Percentiles rank a stretch among this genome's conserved stretches.
Conservation (phyloP, 1,284 basidiomycete genomes). For the Cryptococcus amylolentus region DNA sequence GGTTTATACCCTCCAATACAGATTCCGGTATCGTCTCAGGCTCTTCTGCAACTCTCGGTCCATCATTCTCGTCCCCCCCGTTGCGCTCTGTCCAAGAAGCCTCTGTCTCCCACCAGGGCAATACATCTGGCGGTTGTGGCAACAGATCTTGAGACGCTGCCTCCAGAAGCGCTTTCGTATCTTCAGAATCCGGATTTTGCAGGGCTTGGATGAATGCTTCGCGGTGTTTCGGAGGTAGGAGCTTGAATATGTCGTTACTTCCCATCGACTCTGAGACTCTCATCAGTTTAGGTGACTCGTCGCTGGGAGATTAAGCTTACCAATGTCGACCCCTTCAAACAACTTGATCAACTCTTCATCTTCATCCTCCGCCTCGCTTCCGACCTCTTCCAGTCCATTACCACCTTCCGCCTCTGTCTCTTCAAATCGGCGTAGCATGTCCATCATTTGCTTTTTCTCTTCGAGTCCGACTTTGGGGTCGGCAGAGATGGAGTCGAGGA, state of each 20-base stretch:
- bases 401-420: constrained; percentile 31
- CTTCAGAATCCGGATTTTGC: constrained; percentile 37
- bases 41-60: constrained; percentile 1
- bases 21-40: constrained; percentile 6
- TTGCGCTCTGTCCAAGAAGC: neutral
- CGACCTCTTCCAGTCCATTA: constrained; percentile 20
- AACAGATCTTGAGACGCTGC: constrained; percentile 21
- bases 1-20: constrained; percentile 8
- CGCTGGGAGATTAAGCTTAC: constrained; percentile 19
- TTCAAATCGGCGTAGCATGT: constrained; percentile 47
- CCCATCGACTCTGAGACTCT: constrained; percentile 38
- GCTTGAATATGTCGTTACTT: constrained; percentile 43
- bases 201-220: constrained; percentile 42
- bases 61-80: constrained; percentile 5
- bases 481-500: constrained; percentile 34
- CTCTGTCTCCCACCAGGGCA: constrained; percentile 36
- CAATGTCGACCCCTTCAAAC: constrained; percentile 39
- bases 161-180: constrained; percentile 32
- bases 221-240: constrained; percentile 40
- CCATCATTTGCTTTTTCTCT: constrained; percentile 46
- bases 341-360: constrained; percentile 29
- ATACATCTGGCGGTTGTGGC: constrained; percentile 2
- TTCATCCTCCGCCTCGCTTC: constrained; percentile 27
- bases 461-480: constrained; percentile 33
- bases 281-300: neutral